Evolutionary conservation across 805 yeast genomes (phyloP).

Genomic region (Metschnikowia gelsemii): DNA sequence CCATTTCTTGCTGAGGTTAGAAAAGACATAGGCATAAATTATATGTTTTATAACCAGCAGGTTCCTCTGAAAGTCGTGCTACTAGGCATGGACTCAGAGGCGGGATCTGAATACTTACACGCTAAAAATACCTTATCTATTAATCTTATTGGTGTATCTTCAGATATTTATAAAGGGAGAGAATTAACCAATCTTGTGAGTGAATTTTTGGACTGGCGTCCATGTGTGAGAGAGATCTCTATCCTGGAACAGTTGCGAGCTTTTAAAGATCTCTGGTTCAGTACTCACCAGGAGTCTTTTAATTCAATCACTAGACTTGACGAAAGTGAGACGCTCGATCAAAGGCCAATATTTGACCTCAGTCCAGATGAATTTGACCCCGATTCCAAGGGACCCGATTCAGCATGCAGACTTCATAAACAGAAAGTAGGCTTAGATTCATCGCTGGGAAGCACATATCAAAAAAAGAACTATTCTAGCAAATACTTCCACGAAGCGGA

Average conservation of each 20-base stretch:
- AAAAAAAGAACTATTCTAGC: neutral
- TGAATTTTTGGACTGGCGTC: neutral
- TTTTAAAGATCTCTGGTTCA: neutral
- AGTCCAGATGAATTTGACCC: slow-evolving; percentile 4
- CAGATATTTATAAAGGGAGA: neutral
- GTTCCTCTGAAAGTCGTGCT: slow-evolving; percentile 31
- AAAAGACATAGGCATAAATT: slow-evolving; percentile 32
- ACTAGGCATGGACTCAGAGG: slow-evolving; percentile 25
- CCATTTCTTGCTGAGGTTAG: slow-evolving; percentile 31
- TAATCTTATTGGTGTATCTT: neutral
- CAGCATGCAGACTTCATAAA: no score
- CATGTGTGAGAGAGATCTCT: neutral
- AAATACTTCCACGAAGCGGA: slow-evolving; percentile 20
- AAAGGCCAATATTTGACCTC: neutral
- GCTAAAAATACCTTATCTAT: slow-evolving; percentile 1
- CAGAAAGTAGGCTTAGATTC: no score
- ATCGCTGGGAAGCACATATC: no score
- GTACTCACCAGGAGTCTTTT: neutral
- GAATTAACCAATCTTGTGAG: neutral
- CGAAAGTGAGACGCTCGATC: neutral
- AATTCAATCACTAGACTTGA: neutral
- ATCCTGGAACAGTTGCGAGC: neutral
- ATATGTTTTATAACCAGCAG: slow-evolving; percentile 30
- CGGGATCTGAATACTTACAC: neutral
- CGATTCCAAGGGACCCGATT: no score